These are phyloP conservation scores for Chlamydomonas applanata DNA, from an alignment of 139 green algal species.

Conservation along the genomic window DNA sequence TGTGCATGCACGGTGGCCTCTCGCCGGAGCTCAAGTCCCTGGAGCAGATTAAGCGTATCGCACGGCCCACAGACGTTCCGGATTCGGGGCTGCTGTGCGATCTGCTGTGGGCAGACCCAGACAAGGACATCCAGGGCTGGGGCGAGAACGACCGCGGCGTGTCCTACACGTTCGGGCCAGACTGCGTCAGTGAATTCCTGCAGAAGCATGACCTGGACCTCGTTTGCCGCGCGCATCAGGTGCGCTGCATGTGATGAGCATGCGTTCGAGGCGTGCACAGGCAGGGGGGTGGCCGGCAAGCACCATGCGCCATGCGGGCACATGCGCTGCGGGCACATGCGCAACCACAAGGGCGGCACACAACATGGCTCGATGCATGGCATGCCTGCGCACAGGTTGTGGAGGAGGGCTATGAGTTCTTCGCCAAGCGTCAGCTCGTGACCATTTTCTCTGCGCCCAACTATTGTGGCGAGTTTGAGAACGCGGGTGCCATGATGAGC, in stretches of 20 bases:
- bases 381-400: conserved; percentile 74
- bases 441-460: conserved; percentile 99
- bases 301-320: too few relatives aligned
- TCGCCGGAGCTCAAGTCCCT: conserved; percentile 96
- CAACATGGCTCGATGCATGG: neutral
- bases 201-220: conserved; percentile 96
- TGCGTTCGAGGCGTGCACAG: too few relatives aligned
- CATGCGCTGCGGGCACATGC: neutral
- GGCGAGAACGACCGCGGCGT: conserved; percentile 98
- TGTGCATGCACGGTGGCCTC: conserved; percentile 99
- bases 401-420: conserved; percentile 99
- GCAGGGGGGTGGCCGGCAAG: too few relatives aligned
- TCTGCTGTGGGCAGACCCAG: conserved; percentile 98
- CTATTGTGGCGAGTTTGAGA: conserved; percentile 99
- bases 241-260: too few relatives aligned
- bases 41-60: conserved; percentile 98
- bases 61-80: conserved; percentile 94
- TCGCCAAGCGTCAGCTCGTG: conserved; percentile 97
- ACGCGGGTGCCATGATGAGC: conserved; percentile 99
- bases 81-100: conserved; percentile 98
- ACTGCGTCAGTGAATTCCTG: conserved; percentile 95
- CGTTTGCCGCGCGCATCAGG: conserved; percentile 95
- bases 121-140: conserved; percentile 98
- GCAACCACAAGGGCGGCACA: neutral
- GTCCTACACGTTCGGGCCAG: conserved; percentile 97